Evolutionary conservation across 78 protist genomes (phyloP).

Genomic region (Guillardia theta): DNA sequence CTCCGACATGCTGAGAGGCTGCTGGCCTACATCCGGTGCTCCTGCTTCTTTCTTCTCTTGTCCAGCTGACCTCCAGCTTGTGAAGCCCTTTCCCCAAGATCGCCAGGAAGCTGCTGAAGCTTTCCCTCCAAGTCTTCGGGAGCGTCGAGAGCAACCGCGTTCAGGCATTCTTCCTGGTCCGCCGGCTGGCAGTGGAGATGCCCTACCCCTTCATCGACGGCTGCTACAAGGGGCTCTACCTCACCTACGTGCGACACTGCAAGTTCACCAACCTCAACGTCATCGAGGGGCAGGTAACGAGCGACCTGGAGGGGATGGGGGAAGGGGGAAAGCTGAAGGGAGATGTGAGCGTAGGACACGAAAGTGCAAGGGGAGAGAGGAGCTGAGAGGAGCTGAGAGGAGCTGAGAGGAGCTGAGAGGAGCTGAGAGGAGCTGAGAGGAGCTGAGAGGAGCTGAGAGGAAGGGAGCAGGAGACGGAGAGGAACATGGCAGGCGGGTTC

Average conservation of each 20-base stretch:
- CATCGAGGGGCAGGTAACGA: neutral
- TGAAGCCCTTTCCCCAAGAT: neutral
- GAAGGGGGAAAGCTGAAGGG: neutral
- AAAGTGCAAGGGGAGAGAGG: too few relatives aligned
- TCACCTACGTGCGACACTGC: slow-evolving; percentile 65
- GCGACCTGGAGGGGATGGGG: too few relatives aligned
- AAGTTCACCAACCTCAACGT: neutral
- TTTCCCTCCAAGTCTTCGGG: neutral
- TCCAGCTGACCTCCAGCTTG: too few relatives aligned
- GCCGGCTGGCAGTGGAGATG: slow-evolving; percentile 40
- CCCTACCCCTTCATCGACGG: slow-evolving; percentile 75
- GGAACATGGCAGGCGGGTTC: too few relatives aligned
- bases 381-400: neutral
- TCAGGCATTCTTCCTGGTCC: neutral
- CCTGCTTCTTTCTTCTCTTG: neutral
- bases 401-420: too few relatives aligned
- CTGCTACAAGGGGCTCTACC: slow-evolving; percentile 68
- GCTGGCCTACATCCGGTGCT: neutral
- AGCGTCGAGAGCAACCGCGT: neutral
- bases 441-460: too few relatives aligned
- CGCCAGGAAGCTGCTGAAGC: neutral
- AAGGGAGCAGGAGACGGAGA: too few relatives aligned
- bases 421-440: too few relatives aligned
- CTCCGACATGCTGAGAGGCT: neutral
- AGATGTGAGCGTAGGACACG: neutral